Percentiles rank a stretch among this genome's conserved stretches.
These are phyloP conservation scores for Pseudopyrenochaeta lycopersici DNA, from an alignment of 2,329 filamentous ascomycete genomes.

Conservation along the genomic window DNA sequence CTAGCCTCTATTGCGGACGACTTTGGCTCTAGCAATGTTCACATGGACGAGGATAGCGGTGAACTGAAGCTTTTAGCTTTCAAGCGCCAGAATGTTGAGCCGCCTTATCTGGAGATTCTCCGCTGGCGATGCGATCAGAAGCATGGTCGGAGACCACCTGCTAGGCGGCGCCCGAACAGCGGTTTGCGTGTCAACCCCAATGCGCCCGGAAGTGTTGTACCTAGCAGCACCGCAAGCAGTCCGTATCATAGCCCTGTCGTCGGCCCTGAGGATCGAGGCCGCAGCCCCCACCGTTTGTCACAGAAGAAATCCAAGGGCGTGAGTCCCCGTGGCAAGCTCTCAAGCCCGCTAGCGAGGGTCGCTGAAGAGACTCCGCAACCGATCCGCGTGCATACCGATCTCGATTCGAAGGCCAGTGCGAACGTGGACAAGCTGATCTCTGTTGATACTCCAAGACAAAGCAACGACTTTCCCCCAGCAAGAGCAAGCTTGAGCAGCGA, in stretches of 20 bases:
- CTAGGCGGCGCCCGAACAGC: constrained; percentile 56
- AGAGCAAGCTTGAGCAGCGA: constrained; percentile 49
- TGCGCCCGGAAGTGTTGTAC: constrained; percentile 52
- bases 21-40: constrained; percentile 88
- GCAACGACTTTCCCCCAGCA: constrained; percentile 41
- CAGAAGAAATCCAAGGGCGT: constrained; percentile 65
- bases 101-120: constrained; percentile 91
- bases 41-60: constrained; percentile 88
- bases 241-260: constrained; percentile 74
- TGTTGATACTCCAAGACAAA: constrained; percentile 52
- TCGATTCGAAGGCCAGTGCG: constrained; percentile 38
- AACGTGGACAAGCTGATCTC: constrained; percentile 53
- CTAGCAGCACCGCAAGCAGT: constrained; percentile 59
- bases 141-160: constrained; percentile 70
- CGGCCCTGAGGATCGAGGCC: constrained; percentile 66
- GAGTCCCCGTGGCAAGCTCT: constrained; percentile 72
- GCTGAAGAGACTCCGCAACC: constrained; percentile 69
- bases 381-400: constrained; percentile 48
- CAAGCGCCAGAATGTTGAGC: constrained; percentile 81
- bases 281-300: constrained; percentile 73
- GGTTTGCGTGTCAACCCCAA: constrained; percentile 64
- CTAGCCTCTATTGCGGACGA: constrained; percentile 90
- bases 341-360: constrained; percentile 77
- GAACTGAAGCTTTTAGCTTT: constrained; percentile 95
- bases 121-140: constrained; percentile 97